Conservation (phyloP, 2,329 filamentous ascomycete genomes). For the Fusarium fracticaudum region DNA sequence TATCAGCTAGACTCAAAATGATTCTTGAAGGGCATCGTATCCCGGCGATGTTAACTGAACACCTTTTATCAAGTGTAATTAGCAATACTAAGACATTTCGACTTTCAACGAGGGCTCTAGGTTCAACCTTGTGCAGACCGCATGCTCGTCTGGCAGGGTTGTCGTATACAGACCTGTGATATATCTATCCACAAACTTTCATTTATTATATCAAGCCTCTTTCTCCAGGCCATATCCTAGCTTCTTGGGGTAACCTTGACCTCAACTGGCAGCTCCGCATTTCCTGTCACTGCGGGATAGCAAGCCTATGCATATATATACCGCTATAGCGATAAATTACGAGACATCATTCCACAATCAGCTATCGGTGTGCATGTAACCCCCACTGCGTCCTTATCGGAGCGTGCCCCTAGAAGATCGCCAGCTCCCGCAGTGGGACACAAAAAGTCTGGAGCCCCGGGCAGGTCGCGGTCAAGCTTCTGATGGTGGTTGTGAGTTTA, state of each 20-base stretch:
- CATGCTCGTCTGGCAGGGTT: not conserved
- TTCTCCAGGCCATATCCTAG: constrained; percentile 16
- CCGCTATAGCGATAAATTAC: constrained; percentile 6
- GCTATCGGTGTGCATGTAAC: constrained; percentile 41
- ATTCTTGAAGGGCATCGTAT: not conserved
- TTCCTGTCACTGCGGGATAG: constrained; percentile 15
- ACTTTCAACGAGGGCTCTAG: not conserved
- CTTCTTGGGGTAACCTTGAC: constrained; percentile 9
- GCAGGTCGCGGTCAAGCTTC: constrained; percentile 7
- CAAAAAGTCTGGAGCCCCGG: constrained; percentile 37
- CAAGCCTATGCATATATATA: constrained; percentile 1
- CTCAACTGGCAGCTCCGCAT: constrained; percentile 18
- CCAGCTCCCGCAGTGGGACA: constrained; percentile 24
- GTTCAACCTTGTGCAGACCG: not conserved
- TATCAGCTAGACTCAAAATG: not conserved
- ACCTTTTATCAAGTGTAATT: not conserved
- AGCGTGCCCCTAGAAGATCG: constrained; percentile 21
- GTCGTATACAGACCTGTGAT: not conserved
- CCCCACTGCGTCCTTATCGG: constrained; percentile 22
- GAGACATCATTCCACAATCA: constrained; percentile 13
- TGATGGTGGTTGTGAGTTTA: not conserved
- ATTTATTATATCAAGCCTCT: constrained; percentile 14
- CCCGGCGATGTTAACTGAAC: not conserved
- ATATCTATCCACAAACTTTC: not conserved
- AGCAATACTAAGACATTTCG: not conserved